Conservation (phyloP, 23 red algal genomes). For the Gracilaria vermiculophylla region DNA sequence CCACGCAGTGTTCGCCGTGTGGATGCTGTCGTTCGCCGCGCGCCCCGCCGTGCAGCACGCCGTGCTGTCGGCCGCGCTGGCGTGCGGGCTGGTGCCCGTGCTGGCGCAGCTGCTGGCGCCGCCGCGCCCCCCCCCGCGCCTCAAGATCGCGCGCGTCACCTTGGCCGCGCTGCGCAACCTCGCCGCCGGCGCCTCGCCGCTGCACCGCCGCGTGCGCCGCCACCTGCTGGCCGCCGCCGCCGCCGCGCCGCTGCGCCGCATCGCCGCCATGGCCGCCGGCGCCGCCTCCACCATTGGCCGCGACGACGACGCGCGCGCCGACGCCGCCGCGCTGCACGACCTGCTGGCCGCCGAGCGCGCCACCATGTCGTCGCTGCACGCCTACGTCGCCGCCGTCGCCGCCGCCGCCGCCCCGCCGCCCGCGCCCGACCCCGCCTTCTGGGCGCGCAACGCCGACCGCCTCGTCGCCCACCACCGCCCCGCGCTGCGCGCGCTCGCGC, state of each 20-base stretch:
- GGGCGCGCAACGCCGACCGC: constrained; percentile 61
- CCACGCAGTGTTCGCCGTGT: constrained; percentile 55
- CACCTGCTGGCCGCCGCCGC: not conserved
- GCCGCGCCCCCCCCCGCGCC: too few relatives aligned
- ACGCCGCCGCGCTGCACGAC: constrained; percentile 45
- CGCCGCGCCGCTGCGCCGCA: constrained; percentile 5
- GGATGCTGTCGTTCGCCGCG: constrained; percentile 50
- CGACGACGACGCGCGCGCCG: constrained; percentile 73
- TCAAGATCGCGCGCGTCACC: constrained; percentile 56
- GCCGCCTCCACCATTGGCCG: constrained; percentile 16
- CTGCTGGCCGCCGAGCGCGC: constrained; percentile 44
- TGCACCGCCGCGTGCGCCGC: constrained; percentile 2
- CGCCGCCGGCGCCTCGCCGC: constrained; percentile 1
- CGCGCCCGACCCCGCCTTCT: constrained; percentile 85
- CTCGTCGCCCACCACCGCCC: constrained; percentile 66
- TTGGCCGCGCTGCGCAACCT: constrained; percentile 38
- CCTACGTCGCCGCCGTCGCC: constrained; percentile 73
- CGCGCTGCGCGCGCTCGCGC: constrained; percentile 47
- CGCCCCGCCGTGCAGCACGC: not conserved
- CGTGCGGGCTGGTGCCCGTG: not conserved
- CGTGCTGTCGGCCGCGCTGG: constrained; percentile 6
- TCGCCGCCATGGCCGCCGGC: constrained; percentile 27
- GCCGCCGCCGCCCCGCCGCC: constrained; percentile 66
- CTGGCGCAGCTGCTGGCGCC: too few relatives aligned
- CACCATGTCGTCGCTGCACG: constrained; percentile 80